Conservation (phyloP, 2,329 filamentous ascomycete genomes). For the Microcyclosporella mali region DNA sequence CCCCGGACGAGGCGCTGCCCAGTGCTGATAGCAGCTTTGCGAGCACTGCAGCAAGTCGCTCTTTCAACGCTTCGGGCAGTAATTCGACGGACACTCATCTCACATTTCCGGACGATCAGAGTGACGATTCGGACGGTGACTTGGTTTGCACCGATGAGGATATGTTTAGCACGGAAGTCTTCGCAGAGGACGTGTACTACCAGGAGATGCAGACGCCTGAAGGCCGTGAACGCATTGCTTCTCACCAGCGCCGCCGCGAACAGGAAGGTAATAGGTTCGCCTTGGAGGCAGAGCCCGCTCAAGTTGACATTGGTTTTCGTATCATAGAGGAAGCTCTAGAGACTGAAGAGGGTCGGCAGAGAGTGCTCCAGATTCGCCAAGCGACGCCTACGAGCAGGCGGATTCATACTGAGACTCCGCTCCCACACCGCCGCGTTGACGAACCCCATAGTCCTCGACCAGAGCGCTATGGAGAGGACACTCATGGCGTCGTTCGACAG, state of each 20-base stretch:
- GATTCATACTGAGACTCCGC: background rate
- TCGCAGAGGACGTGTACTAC: conserved; percentile 27
- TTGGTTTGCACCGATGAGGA: conserved; percentile 26
- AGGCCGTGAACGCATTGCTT: conserved; percentile 23
- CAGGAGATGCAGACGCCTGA: conserved; percentile 21
- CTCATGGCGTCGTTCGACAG: conserved; percentile 13
- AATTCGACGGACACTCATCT: conserved; percentile 32
- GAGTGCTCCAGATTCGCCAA: conserved; percentile 18
- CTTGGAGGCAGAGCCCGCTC: conserved; percentile 15
- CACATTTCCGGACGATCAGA: conserved; percentile 20
- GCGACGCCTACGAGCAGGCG: conserved; percentile 4
- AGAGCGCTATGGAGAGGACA: conserved; percentile 15
- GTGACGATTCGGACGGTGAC: conserved; percentile 35
- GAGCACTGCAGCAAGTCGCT: conserved; percentile 54
- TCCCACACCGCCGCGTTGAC: background rate
- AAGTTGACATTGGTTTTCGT: conserved; percentile 28
- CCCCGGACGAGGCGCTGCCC: conserved; percentile 73
- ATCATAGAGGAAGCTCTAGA: conserved; percentile 28
- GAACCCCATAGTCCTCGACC: conserved; percentile 13
- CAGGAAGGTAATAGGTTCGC: conserved; percentile 25
- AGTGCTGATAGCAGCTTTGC: conserved; percentile 78
- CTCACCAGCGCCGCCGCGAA: conserved; percentile 30
- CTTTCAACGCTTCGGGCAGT: conserved; percentile 34
- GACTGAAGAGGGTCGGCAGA: conserved; percentile 23
- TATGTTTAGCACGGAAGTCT: conserved; percentile 18